phyloP scores from a whole-genome alignment of 75 land plant species.

The Azolla pinnata region DNA sequence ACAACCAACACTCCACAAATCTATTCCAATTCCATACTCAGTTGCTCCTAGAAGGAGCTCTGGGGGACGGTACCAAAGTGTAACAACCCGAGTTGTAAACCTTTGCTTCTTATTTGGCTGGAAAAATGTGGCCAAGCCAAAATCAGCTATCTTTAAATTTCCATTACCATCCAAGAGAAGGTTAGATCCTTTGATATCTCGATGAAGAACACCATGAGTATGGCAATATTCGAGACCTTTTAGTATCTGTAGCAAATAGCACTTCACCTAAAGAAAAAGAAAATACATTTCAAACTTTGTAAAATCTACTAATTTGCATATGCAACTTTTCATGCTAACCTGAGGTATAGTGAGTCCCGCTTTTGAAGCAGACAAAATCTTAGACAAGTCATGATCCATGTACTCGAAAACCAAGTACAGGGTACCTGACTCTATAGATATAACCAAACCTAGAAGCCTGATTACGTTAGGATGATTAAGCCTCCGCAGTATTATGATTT shows the following conservation, averaged over 20 bases:
- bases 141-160: conserved; percentile 9
- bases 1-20: conserved; percentile 88
- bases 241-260: conserved; percentile 7
- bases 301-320: not conserved
- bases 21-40: conserved; percentile 56
- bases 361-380: not conserved
- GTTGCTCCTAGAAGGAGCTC: conserved; percentile 84
- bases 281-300: not conserved
- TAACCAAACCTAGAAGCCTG: conserved; percentile 7
- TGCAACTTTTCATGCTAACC: not conserved
- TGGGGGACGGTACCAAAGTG: conserved; percentile 84
- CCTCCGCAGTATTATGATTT: conserved; percentile 4
- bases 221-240: conserved; percentile 11
- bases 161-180: conserved; percentile 3
- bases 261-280: conserved; percentile 1
- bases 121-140: conserved; percentile 6
- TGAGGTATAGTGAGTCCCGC: conserved; percentile 3
- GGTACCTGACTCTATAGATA: conserved; percentile 3
- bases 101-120: conserved; percentile 1
- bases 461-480: conserved; percentile 10
- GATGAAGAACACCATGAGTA: conserved; percentile 9
- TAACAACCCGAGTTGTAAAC: conserved; percentile 79
- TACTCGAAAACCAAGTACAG: conserved; percentile 52
- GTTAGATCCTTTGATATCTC: conserved; percentile 4
- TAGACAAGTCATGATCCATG: conserved; percentile 43